Base-by-base conservation (phyloP, 2,329 filamentous ascomycete species). In the Ascochyta rabiei region DNA sequence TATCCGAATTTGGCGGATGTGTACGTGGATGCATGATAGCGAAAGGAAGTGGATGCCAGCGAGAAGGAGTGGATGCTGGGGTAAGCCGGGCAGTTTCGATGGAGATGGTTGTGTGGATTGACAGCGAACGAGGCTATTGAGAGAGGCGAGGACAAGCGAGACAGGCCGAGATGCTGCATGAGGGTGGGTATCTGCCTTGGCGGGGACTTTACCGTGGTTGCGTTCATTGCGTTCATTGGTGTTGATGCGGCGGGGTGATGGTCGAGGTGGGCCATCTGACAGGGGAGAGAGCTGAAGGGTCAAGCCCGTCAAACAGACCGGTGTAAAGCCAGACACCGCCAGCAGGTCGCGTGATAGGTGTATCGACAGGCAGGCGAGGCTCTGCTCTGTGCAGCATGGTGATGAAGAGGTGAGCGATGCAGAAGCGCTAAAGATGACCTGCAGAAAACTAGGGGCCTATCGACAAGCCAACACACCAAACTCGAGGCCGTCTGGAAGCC, bases 1-100 rank as follows among this genome's bases (percentile, higher is more conserved):
- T 98, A 97, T 76, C 91, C 93, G 3, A 89, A 95, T 70, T 70
- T 86, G 24, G 72, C 74, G 18, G 80, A 82, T 23, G 59, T 82
- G 37, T 69, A 72, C 67, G 71, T 65, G 63, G 68, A 71, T 52
- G 63, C 67, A n/a, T 37, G 49, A 31, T 43, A 48, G 40, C 28
- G 35, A 35, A 9, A 5, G n/a, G 33, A 16, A 35, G 33, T 19
- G n/a, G 18, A 38, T n/a, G 18, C 16, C 21, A 23, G 21, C 21
- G 35, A 35, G 18, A 5, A 18, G n/a, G 9, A 35, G 33, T 19
- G n/a, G 18, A 38, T n/a, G 18, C 16, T 10, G 35, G 19, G 35
- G 19, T 19, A 19, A 38, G 35, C 35, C 12, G 19, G 19, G 9
- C 9, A 21, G 38, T 4, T 37, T 26, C 13, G 12, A 33, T 41